Evolutionary conservation across 345 rosid genomes (phyloP).

Genomic region (Litchi chinensis): DNA sequence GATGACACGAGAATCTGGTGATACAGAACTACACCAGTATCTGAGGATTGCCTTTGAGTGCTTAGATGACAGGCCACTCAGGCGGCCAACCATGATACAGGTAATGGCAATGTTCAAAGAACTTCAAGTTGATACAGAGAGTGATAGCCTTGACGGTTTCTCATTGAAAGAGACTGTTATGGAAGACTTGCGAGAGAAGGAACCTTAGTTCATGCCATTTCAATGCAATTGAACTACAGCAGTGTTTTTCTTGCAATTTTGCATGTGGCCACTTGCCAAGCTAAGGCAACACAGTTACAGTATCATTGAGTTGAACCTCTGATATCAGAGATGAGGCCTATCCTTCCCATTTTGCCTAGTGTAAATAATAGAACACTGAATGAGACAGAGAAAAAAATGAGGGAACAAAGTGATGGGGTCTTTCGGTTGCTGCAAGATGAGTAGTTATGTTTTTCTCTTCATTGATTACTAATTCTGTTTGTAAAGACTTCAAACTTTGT

Average conservation of each 20-base stretch:
- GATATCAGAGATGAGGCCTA: slow-evolving; percentile 7
- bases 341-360: slow-evolving; percentile 25
- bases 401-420: slow-evolving; percentile 31
- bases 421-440: slow-evolving; percentile 17
- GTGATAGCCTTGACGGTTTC: slow-evolving; percentile 67
- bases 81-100: slow-evolving; percentile 91
- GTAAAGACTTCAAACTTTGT: slow-evolving; percentile 29
- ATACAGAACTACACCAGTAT: slow-evolving; percentile 68
- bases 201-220: slow-evolving; percentile 38
- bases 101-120: slow-evolving; percentile 98
- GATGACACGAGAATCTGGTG: slow-evolving; percentile 45
- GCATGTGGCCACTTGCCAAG: not conserved
- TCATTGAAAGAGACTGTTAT: slow-evolving; percentile 66
- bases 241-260: slow-evolving; percentile 6
- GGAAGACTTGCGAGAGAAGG: slow-evolving; percentile 62
- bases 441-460: slow-evolving; percentile 16
- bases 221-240: slow-evolving; percentile 6
- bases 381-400: slow-evolving; percentile 28
- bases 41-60: slow-evolving; percentile 83
- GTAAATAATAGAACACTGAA: slow-evolving; percentile 55
- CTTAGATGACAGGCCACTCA: slow-evolving; percentile 85
- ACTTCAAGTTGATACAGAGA: slow-evolving; percentile 80
- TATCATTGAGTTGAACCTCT: slow-evolving; percentile 11
- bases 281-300: not conserved
- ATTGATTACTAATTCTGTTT: slow-evolving; percentile 17